A percentile compares a stretch with the other conserved stretches of the same genome.
Evolutionary conservation across 2,329 filamentous ascomycete species (phyloP).

Genomic region (Neocucurbitaria cava): DNA sequence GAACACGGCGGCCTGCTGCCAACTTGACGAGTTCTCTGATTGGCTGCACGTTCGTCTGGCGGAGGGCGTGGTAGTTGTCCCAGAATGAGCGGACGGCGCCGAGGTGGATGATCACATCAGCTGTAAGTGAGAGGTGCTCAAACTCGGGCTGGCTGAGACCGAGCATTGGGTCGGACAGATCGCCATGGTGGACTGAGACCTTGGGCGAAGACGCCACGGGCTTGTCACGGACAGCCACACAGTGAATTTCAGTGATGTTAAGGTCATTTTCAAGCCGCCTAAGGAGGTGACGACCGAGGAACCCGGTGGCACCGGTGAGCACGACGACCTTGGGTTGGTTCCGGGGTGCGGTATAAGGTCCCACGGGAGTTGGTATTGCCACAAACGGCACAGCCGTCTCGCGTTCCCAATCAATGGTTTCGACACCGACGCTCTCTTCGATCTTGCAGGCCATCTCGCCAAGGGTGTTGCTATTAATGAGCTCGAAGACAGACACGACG

Average conservation of each 20-base stretch:
- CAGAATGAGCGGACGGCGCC: slow-evolving; percentile 27
- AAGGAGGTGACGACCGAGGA: slow-evolving; percentile 14
- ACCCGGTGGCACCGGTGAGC: slow-evolving; percentile 23
- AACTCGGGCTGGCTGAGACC: slow-evolving; percentile 47
- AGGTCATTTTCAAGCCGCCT: slow-evolving; percentile 32
- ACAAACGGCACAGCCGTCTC: slow-evolving; percentile 37
- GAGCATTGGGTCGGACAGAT: slow-evolving; percentile 25
- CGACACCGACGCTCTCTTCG: slow-evolving; percentile 3
- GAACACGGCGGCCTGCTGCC: slow-evolving; percentile 2
- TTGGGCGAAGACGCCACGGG: neutral
- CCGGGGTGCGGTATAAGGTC: neutral
- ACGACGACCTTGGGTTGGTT: slow-evolving; percentile 2
- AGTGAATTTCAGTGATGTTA: slow-evolving; percentile 10
- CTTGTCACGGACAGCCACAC: slow-evolving; percentile 33
- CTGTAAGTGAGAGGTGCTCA: slow-evolving; percentile 31
- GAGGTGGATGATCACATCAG: slow-evolving; percentile 41
- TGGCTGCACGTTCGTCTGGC: slow-evolving; percentile 25
- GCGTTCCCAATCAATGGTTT: slow-evolving; percentile 46
- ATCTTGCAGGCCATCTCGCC: slow-evolving; percentile 47
- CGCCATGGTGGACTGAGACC: neutral
- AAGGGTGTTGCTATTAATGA: slow-evolving; percentile 52
- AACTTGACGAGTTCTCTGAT: slow-evolving; percentile 11
- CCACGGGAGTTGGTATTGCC: neutral
- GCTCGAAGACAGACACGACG: slow-evolving; percentile 40
- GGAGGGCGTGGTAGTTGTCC: slow-evolving; percentile 28